Base-by-base conservation (phyloP, 2,329 filamentous ascomycete species). In the Ramularia collo-cygni region DNA sequence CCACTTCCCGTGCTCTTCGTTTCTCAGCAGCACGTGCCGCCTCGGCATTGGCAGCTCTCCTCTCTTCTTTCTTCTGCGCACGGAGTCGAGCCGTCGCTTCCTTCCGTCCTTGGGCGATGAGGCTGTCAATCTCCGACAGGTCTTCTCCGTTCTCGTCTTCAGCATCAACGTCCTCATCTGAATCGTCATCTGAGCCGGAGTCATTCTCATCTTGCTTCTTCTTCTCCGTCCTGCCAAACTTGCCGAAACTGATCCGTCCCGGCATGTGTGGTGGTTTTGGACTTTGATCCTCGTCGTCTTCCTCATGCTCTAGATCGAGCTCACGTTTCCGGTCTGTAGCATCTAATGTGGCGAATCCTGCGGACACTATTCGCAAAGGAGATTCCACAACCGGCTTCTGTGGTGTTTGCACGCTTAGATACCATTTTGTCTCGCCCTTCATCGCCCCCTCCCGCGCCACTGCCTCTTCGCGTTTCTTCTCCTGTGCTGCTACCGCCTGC, bases 371-470 rank as follows among this genome's bases (percentile, higher is more conserved):
- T 16, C 56, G 56, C 49, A 69, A 70, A 38, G 76, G 55, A 10
- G 61, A 58, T 36, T 61, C 55, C 24, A 53, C 66, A 2, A 38
- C 37, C 4, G 42, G 28, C 9, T 41, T 64, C 55, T 42, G 67
- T 5, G 51, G 54, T 38, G 71, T 63, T 34, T 68, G 66, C 37
- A 77, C 71, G 45, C 77, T 79, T 40, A 89, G 65, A 13, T 85
- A 81, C 85, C 85, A 90, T 58, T 81, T 79, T 13, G 81, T 82
- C 60, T 89, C 85, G 37, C 80, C 78, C 30, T 75, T 65, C 47
- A 76, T 72, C 13, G 74, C 71, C 7, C 77, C 76, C 45, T 79
- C 76, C 52, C 73, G 74, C 44, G 80, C 75, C 9, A 85, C 43
- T 10, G 63, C 65, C 37, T 64, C 60, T 56, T 77, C 72, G 7